Evolutionary conservation across 2,329 filamentous ascomycete genomes (phyloP).

Genomic region (Pezicula radicicola): DNA sequence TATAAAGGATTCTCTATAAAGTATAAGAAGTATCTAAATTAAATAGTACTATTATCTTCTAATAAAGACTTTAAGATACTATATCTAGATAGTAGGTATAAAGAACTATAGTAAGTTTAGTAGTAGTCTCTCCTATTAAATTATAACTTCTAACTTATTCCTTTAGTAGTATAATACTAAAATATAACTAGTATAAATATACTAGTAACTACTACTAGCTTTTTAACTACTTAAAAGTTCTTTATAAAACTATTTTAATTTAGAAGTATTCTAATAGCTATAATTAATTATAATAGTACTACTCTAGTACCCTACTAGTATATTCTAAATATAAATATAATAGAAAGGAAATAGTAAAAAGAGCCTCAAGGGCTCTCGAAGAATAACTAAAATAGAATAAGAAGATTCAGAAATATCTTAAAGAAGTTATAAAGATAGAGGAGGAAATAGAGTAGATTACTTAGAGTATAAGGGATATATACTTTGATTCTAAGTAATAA

Average conservation of each 20-base stretch:
- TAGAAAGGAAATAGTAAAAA: constrained; percentile 38
- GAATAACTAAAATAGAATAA: constrained; percentile 17
- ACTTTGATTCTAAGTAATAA: constrained; percentile 41
- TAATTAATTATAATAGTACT: constrained; percentile 43
- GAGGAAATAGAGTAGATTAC: constrained; percentile 18
- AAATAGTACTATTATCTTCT: constrained; percentile 39
- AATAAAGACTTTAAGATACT: constrained; percentile 56
- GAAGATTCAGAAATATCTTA: constrained; percentile 12
- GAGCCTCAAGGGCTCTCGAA: constrained; percentile 28
- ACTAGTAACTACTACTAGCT: constrained; percentile 59
- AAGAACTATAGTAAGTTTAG: constrained; percentile 50
- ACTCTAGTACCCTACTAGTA: constrained; percentile 24
- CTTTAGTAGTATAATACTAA: constrained; percentile 44
- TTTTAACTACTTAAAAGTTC: constrained; percentile 49
- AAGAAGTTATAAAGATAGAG: constrained; percentile 17
- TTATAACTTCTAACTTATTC: background rate
- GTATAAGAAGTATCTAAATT: constrained; percentile 58
- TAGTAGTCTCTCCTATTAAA: background rate
- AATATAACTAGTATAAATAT: constrained; percentile 59
- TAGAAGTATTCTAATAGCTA: constrained; percentile 51
- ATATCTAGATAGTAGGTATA: constrained; percentile 70
- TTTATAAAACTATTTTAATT: constrained; percentile 39
- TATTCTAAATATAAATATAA: constrained; percentile 54
- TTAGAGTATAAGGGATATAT: constrained; percentile 37
- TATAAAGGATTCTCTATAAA: constrained; percentile 58